Evolutionary conservation across 352 stramenopile species (phyloP), one percentile per base, ranked within the genome.

Genomic region (Pythium aristosporum): DNA sequence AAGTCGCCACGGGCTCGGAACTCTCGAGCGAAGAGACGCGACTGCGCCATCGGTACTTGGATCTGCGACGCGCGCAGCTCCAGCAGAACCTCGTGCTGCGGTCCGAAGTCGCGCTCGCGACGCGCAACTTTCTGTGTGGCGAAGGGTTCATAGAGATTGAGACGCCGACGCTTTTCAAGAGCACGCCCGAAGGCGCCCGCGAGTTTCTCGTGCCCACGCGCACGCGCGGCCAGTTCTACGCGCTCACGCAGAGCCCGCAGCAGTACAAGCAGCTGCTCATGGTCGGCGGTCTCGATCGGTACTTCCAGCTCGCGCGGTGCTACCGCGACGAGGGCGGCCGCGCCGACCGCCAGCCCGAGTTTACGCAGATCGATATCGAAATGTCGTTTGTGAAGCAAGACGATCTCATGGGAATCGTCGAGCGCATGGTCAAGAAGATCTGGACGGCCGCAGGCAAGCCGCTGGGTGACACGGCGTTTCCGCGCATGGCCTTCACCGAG

Each of bases 241-340:
- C 90, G 21, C 74, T 97, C 36, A 91, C 85, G 37, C 90, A 97
- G 67, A 96, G 85, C 64, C 90, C 90, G 16, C 90, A 97, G 70
- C 88, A 96, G 71, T 96, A 96, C 82, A 97, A 97, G 69, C 88
- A 97, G 72, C 57, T 97, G 55, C 70, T 97, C 3, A 97, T 97
- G 90, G 87, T 93, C 11, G 84, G 85, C 30, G 88, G 90, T 3
- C 54, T 96, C 10, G 86, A 96, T 57, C 77, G 77, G 15, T 97
- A 97, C 66, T 97, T 95, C 65, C 90, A 97, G 69, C 68, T 97
- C 10, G 88, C 90, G 41, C 80, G 86, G 9, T 97, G 90, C 72
- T 97, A 96, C 69, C 87, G 88, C 23, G 87, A 96, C 48, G 90
- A 97, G 76, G 81, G 84, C 54, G 88, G 88, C 4, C 82, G 90